Base-by-base conservation (phyloP, 805 yeast genomes). In the Yamadazyma insecticola region DNA sequence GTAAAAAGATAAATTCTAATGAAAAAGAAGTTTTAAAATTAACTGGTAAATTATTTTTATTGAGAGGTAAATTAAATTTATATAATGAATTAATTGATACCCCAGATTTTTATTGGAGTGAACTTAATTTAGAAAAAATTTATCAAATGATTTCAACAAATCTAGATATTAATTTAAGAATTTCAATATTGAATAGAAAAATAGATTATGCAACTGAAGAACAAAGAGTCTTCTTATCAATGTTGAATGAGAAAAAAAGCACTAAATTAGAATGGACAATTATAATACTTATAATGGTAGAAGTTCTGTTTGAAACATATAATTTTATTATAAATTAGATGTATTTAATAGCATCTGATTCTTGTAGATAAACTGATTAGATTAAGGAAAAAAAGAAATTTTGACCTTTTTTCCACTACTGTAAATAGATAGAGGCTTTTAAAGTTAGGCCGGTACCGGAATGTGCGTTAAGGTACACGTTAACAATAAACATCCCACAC, bases 51-150 rank as follows among this genome's bases (percentile, higher is more conserved):
- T 61, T 89, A 14, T 74, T 89, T 41, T 60, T 85, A 25, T 62
- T 89, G 10, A 63, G 97, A 37, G 96, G 95, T 1, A 81, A 81
- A 43, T 67, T 89, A 43, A 89, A 89, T 45, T 60, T 89, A 19
- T 87, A 89, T 54, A 82, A 90, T 7, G 96, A 88, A 48, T 67
- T 89, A 37, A 85, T 86, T 18, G 96, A 88, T 45, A 86, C 94
- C 0, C 97, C 97, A 0, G 97, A 89, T 53, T 58, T 87, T 25
- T 89, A 88, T 55, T 89, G 97, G 97, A 74, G 86, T 27, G 96
- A 88, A 50, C 95, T 96, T 1, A 76, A 77, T 20, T 62, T 89
- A 32, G 97, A 89, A 50, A 69, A 70, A 32, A 76, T 87, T 7
- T 89, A 86, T 54, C 73, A 78, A 29, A 69, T 74, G 13, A 77